Evolutionary conservation across 768 basidiomycete species (phyloP), one percentile per base, ranked within the genome.

Genomic region (Rhizopogon vulgaris): DNA sequence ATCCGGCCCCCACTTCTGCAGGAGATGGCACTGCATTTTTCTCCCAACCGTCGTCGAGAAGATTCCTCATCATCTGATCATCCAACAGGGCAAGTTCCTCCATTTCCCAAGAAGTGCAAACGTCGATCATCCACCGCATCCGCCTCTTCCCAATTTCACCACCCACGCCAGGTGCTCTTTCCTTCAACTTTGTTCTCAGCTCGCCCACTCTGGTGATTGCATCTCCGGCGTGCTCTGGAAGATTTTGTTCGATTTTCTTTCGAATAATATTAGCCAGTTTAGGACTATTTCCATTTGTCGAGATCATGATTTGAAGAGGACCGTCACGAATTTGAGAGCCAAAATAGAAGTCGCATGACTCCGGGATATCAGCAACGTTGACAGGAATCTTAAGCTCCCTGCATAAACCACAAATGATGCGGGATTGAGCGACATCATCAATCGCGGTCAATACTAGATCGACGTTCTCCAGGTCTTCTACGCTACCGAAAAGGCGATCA

Each of bases 301-400:
- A 94, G 48, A 99, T 84, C 88, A 98, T 87, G 57, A 99, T 83
- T 69, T 96, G 94, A 22, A 99, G 72, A 0, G 94, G 90, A 0
- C 95, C 94, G 54, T 84, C 79, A 28, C 91, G 85, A 54, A 97
- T 83, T 66, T 92, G 90, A 3, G 91, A 88, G 46, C 96, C 96
- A 71, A 98, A 99, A 75, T 94, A 98, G 64, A 99, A 99, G 70
- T 99, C 95, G 75, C 96, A 99, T 39, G 85, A 80, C 40, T 89
- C 83, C 3, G 96, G 96, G 54, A 97, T 87, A 71, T 99, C 95
- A 37, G 96, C 96, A 55, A 93, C 92, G 69, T 99, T 99, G 50
- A 95, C 86, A 6, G 94, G 92, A 46, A 97, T 86, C 42, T 75
- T 78, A 49, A 68, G 74, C 24, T 77, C 73, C 50, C 92, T 73